A percentile compares a stretch with the other conserved stretches of the same genome.
Evolutionary conservation across 805 yeast species (phyloP).

Genomic region (Clavispora vitiphila): DNA sequence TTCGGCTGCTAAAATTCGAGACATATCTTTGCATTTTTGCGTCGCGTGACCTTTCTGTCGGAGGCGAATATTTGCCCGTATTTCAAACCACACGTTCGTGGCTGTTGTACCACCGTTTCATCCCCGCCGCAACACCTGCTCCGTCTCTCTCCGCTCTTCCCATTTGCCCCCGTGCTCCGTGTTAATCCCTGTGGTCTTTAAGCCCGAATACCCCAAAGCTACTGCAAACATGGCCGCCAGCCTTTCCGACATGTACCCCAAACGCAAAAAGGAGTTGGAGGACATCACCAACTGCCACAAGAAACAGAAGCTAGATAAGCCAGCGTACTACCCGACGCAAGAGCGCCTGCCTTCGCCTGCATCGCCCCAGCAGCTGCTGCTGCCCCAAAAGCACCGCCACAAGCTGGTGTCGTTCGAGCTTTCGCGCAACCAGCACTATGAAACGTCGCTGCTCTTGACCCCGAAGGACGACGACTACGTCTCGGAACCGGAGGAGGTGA

Average conservation of each 20-base stretch:
- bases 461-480: constrained; percentile 40
- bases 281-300: constrained; percentile 32
- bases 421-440: constrained; percentile 21
- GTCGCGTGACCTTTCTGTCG: background rate
- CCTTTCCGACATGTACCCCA: constrained; percentile 24
- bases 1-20: background rate
- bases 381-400: constrained; percentile 16
- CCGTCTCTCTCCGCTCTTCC: background rate
- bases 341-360: constrained; percentile 24
- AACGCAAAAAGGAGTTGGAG: constrained; percentile 34
- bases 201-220: too few species aligned
- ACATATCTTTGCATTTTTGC: background rate
- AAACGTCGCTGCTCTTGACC: constrained; percentile 33
- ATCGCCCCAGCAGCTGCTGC: constrained; percentile 20
- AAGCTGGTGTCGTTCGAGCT: constrained; percentile 27
- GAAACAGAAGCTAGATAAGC: constrained; percentile 18
- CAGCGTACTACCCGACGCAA: constrained; percentile 13
- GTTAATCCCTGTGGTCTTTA: too few species aligned
- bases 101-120: background rate
- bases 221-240: constrained; percentile 35
- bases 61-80: background rate
- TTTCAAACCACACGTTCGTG: background rate
- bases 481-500: constrained; percentile 16
- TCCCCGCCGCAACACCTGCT: background rate
- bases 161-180: too few species aligned